Conservation (phyloP, 192 early-diverging fungal genomes). For the Anaeromyces robustus region DNA sequence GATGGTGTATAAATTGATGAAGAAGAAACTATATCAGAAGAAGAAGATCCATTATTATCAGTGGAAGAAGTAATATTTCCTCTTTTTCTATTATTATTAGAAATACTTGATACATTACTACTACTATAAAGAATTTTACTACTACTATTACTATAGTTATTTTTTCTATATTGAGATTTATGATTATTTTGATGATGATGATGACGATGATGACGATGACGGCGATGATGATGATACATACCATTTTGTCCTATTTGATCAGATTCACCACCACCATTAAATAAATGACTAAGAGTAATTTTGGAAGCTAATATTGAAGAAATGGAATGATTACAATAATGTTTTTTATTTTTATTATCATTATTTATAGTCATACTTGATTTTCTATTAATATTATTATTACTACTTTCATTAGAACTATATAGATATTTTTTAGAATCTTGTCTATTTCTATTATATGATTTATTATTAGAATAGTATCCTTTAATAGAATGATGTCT, state of each 20-base stretch:
- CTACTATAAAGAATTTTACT: background rate
- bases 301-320: background rate
- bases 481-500: no score
- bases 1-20: background rate
- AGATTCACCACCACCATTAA: background rate
- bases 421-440: no score
- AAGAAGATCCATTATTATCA: background rate
- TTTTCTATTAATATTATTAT: background rate
- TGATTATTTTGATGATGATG: background rate
- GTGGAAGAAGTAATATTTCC: background rate
- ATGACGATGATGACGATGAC: background rate
- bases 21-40: background rate
- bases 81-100: background rate
- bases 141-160: background rate
- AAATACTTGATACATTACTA: background rate
- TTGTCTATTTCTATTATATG: no score
- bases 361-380: background rate
- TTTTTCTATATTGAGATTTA: background rate
- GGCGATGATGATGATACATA: background rate
- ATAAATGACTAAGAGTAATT: background rate
- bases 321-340: no score
- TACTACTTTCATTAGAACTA: background rate
- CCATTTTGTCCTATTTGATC: background rate
- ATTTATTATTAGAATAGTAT: no score
- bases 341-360: background rate